Conservation (phyloP, 805 yeast genomes). For the Saccharomycopsis sp. region DNA sequence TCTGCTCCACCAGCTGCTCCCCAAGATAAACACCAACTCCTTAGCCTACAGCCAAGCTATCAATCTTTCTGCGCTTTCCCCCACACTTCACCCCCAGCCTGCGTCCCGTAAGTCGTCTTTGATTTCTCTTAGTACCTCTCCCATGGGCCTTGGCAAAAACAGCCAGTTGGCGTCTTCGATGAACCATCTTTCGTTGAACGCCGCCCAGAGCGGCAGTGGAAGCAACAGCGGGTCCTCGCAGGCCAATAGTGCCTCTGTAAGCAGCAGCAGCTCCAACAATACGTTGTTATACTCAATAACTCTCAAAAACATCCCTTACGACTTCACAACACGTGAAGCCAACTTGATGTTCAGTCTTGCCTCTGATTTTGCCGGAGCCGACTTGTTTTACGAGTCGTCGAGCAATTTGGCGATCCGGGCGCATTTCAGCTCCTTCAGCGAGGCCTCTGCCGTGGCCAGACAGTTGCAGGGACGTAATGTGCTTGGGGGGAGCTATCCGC, state of each 20-base stretch:
- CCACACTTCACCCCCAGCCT: slow-evolving; percentile 15
- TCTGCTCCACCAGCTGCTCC: slow-evolving; percentile 17
- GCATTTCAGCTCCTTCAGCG: slow-evolving; percentile 4
- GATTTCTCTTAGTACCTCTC: slow-evolving; percentile 11
- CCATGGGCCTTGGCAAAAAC: slow-evolving; percentile 4
- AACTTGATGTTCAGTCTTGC: slow-evolving; percentile 62
- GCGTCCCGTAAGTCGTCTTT: slow-evolving; percentile 15
- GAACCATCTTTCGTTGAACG: slow-evolving; percentile 14
- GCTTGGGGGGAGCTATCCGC: slow-evolving; percentile 15
- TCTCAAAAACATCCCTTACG: slow-evolving; percentile 54
- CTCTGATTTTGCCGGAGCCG: slow-evolving; percentile 50
- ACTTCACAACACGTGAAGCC: slow-evolving; percentile 61
- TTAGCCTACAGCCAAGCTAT: slow-evolving; percentile 9
- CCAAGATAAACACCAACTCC: slow-evolving; percentile 17
- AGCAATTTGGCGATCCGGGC: slow-evolving; percentile 17
- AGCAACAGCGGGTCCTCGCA: slow-evolving; percentile 1
- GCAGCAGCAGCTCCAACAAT: slow-evolving; percentile 12
- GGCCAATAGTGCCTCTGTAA: slow-evolving; percentile 2
- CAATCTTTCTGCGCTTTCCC: slow-evolving; percentile 11
- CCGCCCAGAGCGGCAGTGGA: slow-evolving; percentile 10
- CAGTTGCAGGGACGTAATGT: slow-evolving; percentile 14
- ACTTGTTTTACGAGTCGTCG: slow-evolving; percentile 33
- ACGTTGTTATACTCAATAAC: slow-evolving; percentile 29
- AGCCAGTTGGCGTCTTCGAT: slow-evolving; percentile 8
- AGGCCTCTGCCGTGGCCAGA: slow-evolving; percentile 13